Evolutionary conservation across 495 filamentous ascomycete genomes (phyloP), one percentile per base, ranked within the genome.

Genomic region (Podospora conica): DNA sequence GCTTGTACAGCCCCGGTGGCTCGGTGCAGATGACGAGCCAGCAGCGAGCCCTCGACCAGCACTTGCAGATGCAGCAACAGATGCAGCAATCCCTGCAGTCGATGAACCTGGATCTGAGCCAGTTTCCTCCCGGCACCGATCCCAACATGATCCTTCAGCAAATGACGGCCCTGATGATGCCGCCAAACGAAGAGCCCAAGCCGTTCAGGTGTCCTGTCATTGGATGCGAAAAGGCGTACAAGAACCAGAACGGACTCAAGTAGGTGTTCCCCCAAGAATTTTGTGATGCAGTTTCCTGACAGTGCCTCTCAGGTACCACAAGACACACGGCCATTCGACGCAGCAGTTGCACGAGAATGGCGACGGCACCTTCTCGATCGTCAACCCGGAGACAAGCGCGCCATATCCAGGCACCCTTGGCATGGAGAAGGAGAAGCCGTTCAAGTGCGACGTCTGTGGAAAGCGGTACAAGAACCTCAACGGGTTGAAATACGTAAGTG

Each of bases 401-500:
- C 95, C 95, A 0, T 98, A 97, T 67, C 94, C 95, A 0, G 96
- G 96, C 61, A 97, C 96, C 9, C 81, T 96, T 11, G 96, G 96
- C 9, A 99, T 99, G 96, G 95, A 99, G 79, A 99, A 98, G 76
- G 93, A 97, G 80, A 99, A 99, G 78, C 95, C 95, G 7, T 97
- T 98, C 78, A 91, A 91, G 73, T 99, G 95, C 77, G 92, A 97
- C 59, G 86, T 91, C 18, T 99, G 95, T 73, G 93, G 95, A 68
- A 99, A 99, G 81, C 88, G 95, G 24, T 99, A 99, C 81, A 99
- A 99, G 87, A 99, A 99, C 74, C 77, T 99, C 59, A 99, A 99
- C 74, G 92, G 92, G 15, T 84, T 96, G 15, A 96, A 96, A 86
- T 96, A 96, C 71, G 83, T 86, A 81, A 73, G 83, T 75, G 23